A percentile compares a stretch with the other conserved stretches of the same genome.
These are phyloP conservation scores for Pythium utonaiense DNA, from an alignment of 352 stramenopile genomes.

Conservation along the genomic window DNA sequence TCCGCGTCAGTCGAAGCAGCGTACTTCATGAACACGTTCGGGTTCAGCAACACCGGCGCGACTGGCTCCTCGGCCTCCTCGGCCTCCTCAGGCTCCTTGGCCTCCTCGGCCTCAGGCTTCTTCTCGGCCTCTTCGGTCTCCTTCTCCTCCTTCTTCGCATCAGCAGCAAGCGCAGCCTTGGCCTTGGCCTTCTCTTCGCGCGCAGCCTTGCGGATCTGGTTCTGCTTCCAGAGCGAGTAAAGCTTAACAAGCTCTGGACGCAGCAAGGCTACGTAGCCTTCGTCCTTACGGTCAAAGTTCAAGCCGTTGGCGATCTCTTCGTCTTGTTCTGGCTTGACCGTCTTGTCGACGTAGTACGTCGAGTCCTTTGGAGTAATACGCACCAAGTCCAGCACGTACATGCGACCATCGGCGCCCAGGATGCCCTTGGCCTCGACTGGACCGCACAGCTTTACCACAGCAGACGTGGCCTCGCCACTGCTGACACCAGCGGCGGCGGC, in stretches of 20 bases:
- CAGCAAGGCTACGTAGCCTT: conserved; percentile 89
- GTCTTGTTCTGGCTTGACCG: conserved; percentile 16
- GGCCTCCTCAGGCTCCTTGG: conserved; percentile 36
- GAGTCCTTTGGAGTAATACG: conserved; percentile 93
- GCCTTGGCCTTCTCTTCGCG: conserved; percentile 43
- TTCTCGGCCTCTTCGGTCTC: conserved; percentile 23
- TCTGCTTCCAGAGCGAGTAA: conserved; percentile 91
- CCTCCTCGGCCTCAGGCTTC: conserved; percentile 25
- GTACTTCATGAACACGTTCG: conserved; percentile 90
- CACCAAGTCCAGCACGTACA: conserved; percentile 95
- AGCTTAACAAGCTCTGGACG: conserved; percentile 91
- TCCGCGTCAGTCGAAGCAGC: conserved; percentile 65
- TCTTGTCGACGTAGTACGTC: conserved; percentile 82
- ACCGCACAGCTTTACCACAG: conserved; percentile 77
- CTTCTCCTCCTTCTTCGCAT: conserved; percentile 36
- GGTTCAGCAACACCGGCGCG: conserved; percentile 69
- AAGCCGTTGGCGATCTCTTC: conserved; percentile 45
- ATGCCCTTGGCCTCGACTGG: conserved; percentile 96
- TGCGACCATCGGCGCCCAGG: conserved; percentile 89
- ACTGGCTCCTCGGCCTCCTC: conserved; percentile 52
- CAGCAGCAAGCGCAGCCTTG: conserved; percentile 20
- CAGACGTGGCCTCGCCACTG: conserved; percentile 50
- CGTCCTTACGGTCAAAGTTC: conserved; percentile 66
- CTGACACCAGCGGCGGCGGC: conserved; percentile 16
- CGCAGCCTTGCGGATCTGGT: conserved; percentile 60